These are phyloP conservation scores for Rhododendron mucronatum DNA, from an alignment of 148 eudicot genomes.

Conservation along the genomic window DNA sequence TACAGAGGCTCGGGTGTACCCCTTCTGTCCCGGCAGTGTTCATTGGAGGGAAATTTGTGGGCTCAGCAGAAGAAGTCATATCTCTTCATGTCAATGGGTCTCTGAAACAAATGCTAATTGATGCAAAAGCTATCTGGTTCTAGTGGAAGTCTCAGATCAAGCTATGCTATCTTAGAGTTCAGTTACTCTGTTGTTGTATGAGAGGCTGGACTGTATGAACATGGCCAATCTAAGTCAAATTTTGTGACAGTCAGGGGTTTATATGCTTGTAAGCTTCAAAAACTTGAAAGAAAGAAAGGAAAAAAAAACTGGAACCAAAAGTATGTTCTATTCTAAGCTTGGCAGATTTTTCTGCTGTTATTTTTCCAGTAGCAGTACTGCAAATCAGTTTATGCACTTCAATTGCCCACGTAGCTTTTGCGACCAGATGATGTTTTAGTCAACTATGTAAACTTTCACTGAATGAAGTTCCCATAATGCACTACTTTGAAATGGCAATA, in stretches of 20 bases:
- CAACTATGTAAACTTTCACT: background rate
- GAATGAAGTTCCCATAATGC: background rate
- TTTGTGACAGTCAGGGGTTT: background rate
- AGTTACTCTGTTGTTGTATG: background rate
- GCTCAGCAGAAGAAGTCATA: slow-evolving; percentile 44
- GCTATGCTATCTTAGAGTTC: background rate
- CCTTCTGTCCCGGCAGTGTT: slow-evolving; percentile 45
- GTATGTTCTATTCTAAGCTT: background rate
- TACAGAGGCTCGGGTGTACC: slow-evolving; percentile 28
- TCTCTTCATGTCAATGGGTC: slow-evolving; percentile 45
- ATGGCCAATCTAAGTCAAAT: background rate
- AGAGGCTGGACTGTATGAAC: background rate
- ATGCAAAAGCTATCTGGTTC: slow-evolving; percentile 43
- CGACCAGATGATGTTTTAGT: background rate
- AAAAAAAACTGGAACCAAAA: background rate
- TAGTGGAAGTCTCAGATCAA: background rate
- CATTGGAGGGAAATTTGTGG: slow-evolving; percentile 39
- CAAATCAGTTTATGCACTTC: background rate
- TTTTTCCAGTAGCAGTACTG: background rate
- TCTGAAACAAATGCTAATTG: slow-evolving; percentile 35
- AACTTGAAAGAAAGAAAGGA: background rate
- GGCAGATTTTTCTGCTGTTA: background rate
- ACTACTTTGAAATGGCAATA: background rate
- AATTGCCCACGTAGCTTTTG: background rate
- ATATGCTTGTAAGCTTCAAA: background rate